Conservation (phyloP, 768 basidiomycete genomes). For the Auricularia sp. region DNA sequence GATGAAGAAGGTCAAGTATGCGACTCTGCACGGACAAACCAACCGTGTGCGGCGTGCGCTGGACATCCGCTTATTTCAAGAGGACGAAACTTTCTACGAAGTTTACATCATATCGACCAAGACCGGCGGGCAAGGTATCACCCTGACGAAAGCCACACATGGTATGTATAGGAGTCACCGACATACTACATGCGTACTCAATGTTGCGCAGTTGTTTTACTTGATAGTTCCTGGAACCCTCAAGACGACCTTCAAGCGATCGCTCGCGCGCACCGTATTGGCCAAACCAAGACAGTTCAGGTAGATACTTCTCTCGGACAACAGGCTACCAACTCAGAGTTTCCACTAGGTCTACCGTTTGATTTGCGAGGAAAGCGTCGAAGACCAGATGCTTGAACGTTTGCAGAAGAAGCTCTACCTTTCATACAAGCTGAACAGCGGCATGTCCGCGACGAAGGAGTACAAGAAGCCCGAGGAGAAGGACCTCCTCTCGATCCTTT, state of each 20-base stretch:
- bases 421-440: constrained; percentile 47
- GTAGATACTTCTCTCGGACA: constrained; percentile 18
- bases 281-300: constrained; percentile 63
- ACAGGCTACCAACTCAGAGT: not conserved
- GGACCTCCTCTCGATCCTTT: constrained; percentile 45
- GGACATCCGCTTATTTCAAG: constrained; percentile 55
- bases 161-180: not conserved
- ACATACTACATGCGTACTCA: too few species aligned
- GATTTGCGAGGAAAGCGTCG: constrained; percentile 59
- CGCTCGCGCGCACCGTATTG: constrained; percentile 36
- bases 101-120: constrained; percentile 63
- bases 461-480: constrained; percentile 19
- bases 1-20: constrained; percentile 47
- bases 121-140: constrained; percentile 56
- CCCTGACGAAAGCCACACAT: not conserved
- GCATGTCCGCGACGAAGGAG: constrained; percentile 13
- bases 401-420: constrained; percentile 62
- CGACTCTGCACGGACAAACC: constrained; percentile 49
- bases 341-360: constrained; percentile 50
- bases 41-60: constrained; percentile 42
- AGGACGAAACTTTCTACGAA: constrained; percentile 47
- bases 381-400: constrained; percentile 66
- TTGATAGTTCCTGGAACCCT: constrained; percentile 28
- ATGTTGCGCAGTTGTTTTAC: constrained; percentile 8
- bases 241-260: constrained; percentile 27